Percentiles rank a stretch among this genome's conserved stretches.
Conservation (phyloP, 2,329 filamentous ascomycete species). For the Trichophyton simii region DNA sequence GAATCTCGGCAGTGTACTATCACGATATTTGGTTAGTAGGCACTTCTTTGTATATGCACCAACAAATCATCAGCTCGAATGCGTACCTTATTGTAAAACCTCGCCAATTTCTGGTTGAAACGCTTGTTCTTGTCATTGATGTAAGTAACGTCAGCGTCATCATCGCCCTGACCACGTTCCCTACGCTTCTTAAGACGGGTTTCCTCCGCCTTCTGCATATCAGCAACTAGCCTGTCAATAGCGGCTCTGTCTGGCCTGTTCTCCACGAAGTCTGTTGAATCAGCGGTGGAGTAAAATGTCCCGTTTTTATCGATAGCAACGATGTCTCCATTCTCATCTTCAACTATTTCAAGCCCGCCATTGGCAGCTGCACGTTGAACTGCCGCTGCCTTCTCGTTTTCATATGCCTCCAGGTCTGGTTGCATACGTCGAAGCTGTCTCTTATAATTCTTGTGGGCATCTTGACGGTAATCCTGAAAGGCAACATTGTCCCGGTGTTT, state of each 20-base stretch:
- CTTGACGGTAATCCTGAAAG: conserved; percentile 78
- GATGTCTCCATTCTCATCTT: conserved; percentile 88
- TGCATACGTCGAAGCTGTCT: conserved; percentile 67
- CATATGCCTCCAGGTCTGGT: conserved; percentile 72
- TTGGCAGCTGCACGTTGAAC: conserved; percentile 73
- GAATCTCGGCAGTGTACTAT: conserved; percentile 82
- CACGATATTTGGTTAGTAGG: conserved; percentile 7
- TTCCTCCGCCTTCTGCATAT: conserved; percentile 81
- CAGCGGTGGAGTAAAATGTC: conserved; percentile 77
- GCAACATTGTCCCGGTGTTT: conserved; percentile 70
- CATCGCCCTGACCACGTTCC: conserved; percentile 67
- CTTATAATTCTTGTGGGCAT: conserved; percentile 89
- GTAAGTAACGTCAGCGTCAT: conserved; percentile 87
- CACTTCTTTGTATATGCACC: not conserved
- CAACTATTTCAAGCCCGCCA: conserved; percentile 81
- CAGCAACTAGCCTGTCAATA: conserved; percentile 74
- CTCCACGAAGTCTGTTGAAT: conserved; percentile 66
- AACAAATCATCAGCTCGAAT: conserved; percentile 1
- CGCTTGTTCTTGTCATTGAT: conserved; percentile 99
- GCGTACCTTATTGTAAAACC: conserved; percentile 83
- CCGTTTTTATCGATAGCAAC: conserved; percentile 88
- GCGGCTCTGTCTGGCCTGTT: conserved; percentile 80
- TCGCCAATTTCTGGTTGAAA: conserved; percentile 92
- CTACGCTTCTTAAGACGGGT: conserved; percentile 71
- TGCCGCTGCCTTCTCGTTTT: conserved; percentile 69